A percentile compares a stretch with the other conserved stretches of the same genome.
Evolutionary conservation across 2,329 filamentous ascomycete species (phyloP).

Genomic region (Mycosphaerella arachidis): DNA sequence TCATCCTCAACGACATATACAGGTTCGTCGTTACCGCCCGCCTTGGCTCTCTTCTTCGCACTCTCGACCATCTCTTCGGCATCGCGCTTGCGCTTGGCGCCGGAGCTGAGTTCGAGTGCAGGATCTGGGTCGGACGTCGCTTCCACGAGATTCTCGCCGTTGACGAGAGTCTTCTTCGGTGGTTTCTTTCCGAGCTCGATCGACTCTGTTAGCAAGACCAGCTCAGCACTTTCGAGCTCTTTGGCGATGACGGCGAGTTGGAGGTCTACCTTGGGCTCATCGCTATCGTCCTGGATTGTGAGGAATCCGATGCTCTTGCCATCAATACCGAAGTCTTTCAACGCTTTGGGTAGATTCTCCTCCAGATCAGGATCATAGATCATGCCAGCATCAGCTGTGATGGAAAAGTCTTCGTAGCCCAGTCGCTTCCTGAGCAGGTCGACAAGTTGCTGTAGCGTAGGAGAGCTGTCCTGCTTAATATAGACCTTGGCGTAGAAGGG

Average conservation of each 20-base stretch:
- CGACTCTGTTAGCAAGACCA: conserved; percentile 16
- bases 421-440: conserved; percentile 67
- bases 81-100: conserved; percentile 29
- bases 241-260: conserved; percentile 48
- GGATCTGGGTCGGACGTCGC: neutral
- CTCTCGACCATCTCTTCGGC: conserved; percentile 22
- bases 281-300: conserved; percentile 77
- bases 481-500: conserved; percentile 26
- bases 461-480: conserved; percentile 48
- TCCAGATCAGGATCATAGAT: conserved; percentile 87
- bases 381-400: conserved; percentile 65
- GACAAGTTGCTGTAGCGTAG: conserved; percentile 75
- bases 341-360: conserved; percentile 75
- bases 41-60: conserved; percentile 25
- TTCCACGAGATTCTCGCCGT: conserved; percentile 17
- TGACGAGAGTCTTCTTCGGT: conserved; percentile 13
- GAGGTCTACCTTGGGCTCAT: conserved; percentile 76
- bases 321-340: conserved; percentile 71
- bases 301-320: conserved; percentile 62
- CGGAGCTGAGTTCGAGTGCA: neutral
- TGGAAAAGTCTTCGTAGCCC: conserved; percentile 71
- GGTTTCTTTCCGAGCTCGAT: conserved; percentile 22
- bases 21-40: conserved; percentile 10
- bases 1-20: conserved; percentile 25
- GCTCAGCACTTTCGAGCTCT: conserved; percentile 5